Evolutionary conservation across 2,329 filamentous ascomycete genomes (phyloP), one percentile per base, ranked within the genome.

Genomic region (Aspergillus quadricinctus): DNA sequence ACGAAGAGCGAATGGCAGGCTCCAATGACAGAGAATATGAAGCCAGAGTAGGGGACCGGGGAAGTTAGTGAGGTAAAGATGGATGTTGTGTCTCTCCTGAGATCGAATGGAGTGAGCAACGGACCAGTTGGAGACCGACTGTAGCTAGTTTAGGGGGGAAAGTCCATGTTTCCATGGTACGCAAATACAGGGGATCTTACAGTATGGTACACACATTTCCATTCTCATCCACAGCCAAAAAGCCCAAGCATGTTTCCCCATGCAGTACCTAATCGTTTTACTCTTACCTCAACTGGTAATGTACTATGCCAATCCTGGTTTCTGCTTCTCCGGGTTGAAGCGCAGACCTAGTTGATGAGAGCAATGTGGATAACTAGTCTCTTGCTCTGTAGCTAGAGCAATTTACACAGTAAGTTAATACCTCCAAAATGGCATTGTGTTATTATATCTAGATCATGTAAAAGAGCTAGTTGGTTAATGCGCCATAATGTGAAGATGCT

Each of bases 61-160:
- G 49, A 52, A 43, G 41, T 23, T 29, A 57, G 49, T 50, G 48
- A 29, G 48, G 50, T 35, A 35, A 19, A 25, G 45, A 52, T 48
- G 46, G 49, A 55, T 48, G 57, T 51, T 55, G 55, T 37, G 31
- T 45, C 58, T 66, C 64, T 67, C 64, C 66, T 67, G 65, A 65
- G 31, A 53, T 60, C 43, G 50, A 50, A 56, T 48, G 52, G 43
- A 54, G 54, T 50, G 48, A 54, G 52, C 31, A 37, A 37, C 31
- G 17, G 31, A 37, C 21, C 43, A 46, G 43, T 46, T 46, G 21
- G 43, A 46, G 43, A 46, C 23, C 5, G 43, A 17, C 4, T 46
- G 11, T 23, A 23, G 23, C 21, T 54, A 54, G 52, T 54, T 54
- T 54, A 49, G 43, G 43, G 37, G 43, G 43, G 43, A 46, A 46